Base-by-base conservation (phyloP, 345 rosid species). In the Eutrema japonicum region DNA sequence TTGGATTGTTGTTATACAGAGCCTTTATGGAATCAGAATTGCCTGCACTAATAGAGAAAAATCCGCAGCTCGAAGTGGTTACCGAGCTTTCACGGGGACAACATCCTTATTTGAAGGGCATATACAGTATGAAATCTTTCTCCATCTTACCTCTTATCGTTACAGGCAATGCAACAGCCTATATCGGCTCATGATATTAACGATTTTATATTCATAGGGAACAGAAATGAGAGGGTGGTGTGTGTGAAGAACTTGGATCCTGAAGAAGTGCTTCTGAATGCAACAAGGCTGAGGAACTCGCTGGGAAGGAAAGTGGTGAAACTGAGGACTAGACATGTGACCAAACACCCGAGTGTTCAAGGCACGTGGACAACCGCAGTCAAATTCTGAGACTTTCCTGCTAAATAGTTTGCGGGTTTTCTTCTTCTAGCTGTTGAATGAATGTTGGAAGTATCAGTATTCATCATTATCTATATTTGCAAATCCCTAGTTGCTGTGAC, bases 21-120 rank as follows among this genome's bases (percentile, higher is more conserved):
- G 96, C 87, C 49, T 95, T 92, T 80, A 88, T 95, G 86, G 97
- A 90, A 71, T 80, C 92, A 2, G 83, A 88, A 18, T 83, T 95
- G 69, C 89, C 91, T 29, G 68, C 80, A 42, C 81, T 90, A 16
- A 86, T 82, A 57, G 92, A 80, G 81, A 78, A 68, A 56, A 92
- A 90, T 72, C 93, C 97, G 60, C 96, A 92, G 71, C 82, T 91
- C 10, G 89, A 91, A 51, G 87, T 94, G 68, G 79, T 88, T 5
- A 78, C 87, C 1, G 97, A 94, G 77, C 89, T 85, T 35, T 78
- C 83, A 22, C 86, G 93, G 3, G 96, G 97, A 46, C 96, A 91
- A 54, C 97, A 87, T 86, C 97, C 96, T 42, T 82, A 57, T 61
- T 73, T 94, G 80, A 94, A 89, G 85, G 99, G 77, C 59, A 79